Conservation (phyloP, 1,139 yeast genomes). For the Lodderomyces metapsilosis region DNA sequence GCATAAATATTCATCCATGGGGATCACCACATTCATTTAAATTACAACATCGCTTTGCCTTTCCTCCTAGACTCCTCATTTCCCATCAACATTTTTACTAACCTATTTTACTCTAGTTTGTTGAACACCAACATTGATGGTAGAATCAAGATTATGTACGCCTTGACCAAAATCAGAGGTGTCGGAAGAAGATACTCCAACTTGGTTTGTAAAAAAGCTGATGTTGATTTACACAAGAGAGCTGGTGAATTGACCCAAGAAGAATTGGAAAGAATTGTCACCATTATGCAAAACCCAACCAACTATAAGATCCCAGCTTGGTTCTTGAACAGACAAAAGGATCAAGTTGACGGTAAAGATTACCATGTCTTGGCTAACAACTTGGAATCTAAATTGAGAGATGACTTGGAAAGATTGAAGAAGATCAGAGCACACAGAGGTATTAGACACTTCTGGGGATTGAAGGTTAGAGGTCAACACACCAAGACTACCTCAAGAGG, state of each 20-base stretch:
- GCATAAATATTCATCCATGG: too few species aligned
- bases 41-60: too few species aligned
- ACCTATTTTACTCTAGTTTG: constrained; percentile 61
- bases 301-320: constrained; percentile 99
- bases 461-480: constrained; percentile 97
- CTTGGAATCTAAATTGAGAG: constrained; percentile 99
- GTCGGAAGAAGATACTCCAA: constrained; percentile 99
- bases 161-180: constrained; percentile 99
- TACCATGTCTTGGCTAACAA: constrained; percentile 98
- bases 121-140: constrained; percentile 99
- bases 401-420: constrained; percentile 99
- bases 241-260: constrained; percentile 99
- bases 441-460: constrained; percentile 99
- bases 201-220: constrained; percentile 99
- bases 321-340: constrained; percentile 99
- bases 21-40: too few species aligned
- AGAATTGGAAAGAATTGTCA: constrained; percentile 99
- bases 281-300: constrained; percentile 99
- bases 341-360: constrained; percentile 98
- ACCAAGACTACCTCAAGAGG: constrained; percentile 99
- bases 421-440: constrained; percentile 99
- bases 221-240: constrained; percentile 96
- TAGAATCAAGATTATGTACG: constrained; percentile 99
- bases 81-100: too few species aligned
- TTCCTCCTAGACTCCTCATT: too few species aligned